Evolutionary conservation across 2,329 filamentous ascomycete genomes (phyloP).

Genomic region (Hypomyces rosellus): DNA sequence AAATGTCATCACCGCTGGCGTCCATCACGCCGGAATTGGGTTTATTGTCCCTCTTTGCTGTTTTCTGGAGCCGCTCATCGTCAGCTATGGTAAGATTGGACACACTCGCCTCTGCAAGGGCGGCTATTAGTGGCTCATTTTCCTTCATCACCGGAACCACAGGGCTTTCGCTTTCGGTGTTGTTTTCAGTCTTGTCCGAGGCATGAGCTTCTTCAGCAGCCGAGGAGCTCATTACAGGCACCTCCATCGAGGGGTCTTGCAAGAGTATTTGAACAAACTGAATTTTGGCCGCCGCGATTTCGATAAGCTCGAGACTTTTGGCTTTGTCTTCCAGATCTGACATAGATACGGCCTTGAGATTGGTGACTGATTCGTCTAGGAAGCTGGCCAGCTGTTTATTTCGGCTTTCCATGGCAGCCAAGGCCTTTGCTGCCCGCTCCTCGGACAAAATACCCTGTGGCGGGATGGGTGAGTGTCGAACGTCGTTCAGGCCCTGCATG

Average conservation of each 20-base stretch:
- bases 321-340: constrained; percentile 42
- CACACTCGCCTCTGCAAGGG: not conserved
- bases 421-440: constrained; percentile 26
- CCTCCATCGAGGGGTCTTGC: constrained; percentile 50
- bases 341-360: constrained; percentile 55
- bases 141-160: not conserved
- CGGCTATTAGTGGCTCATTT: not conserved
- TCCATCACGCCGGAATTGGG: not conserved
- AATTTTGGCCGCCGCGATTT: constrained; percentile 55
- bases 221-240: constrained; percentile 25
- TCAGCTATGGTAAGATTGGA: not conserved
- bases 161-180: not conserved
- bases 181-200: constrained; percentile 2
- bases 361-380: constrained; percentile 59
- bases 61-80: not conserved
- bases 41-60: not conserved
- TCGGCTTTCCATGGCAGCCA: constrained; percentile 53
- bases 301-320: constrained; percentile 47
- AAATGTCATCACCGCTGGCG: not conserved
- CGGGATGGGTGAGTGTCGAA: constrained; percentile 37
- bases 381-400: constrained; percentile 62
- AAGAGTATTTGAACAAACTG: constrained; percentile 59
- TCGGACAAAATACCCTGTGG: constrained; percentile 31
- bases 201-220: not conserved
- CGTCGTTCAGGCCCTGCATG: constrained; percentile 59